These are phyloP conservation scores for Pseudozyma hubeiensis DNA, from an alignment of 1,284 basidiomycete species.

Conservation along the genomic window DNA sequence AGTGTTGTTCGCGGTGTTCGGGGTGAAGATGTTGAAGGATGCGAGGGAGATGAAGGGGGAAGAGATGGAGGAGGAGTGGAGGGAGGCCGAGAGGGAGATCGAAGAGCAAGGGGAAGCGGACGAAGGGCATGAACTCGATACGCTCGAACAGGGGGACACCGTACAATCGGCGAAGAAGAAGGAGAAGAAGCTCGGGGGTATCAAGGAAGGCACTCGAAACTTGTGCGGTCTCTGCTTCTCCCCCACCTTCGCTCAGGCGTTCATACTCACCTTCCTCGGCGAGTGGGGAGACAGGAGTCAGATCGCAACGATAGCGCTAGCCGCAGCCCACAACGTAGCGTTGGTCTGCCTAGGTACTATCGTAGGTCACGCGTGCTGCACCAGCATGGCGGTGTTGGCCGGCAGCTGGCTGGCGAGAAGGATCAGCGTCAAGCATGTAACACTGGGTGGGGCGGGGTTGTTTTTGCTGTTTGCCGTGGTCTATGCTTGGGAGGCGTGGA, in stretches of 20 bases:
- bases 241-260: constrained; percentile 95
- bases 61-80: constrained; percentile 76
- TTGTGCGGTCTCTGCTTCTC: constrained; percentile 84
- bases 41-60: constrained; percentile 59
- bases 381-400: constrained; percentile 86
- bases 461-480: constrained; percentile 81
- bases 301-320: constrained; percentile 95
- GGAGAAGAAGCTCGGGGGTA: not conserved
- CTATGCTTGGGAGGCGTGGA: constrained; percentile 70
- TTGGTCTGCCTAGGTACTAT: constrained; percentile 91
- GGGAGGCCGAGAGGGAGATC: constrained; percentile 74
- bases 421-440: constrained; percentile 72
- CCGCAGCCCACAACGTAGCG: constrained; percentile 85
- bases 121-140: constrained; percentile 79
- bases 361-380: constrained; percentile 88
- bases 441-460: constrained; percentile 81
- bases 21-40: constrained; percentile 58
- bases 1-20: constrained; percentile 70
- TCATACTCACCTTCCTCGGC: constrained; percentile 93
- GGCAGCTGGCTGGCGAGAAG: constrained; percentile 80
- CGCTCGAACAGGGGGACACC: constrained; percentile 39
- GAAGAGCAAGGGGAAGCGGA: constrained; percentile 78
- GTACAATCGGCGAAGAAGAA: not conserved
- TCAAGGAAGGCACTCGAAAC: constrained; percentile 79
- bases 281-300: constrained; percentile 99